These are phyloP conservation scores for Choiromyces venosus DNA, from an alignment of 495 filamentous ascomycete species.

Conservation along the genomic window DNA sequence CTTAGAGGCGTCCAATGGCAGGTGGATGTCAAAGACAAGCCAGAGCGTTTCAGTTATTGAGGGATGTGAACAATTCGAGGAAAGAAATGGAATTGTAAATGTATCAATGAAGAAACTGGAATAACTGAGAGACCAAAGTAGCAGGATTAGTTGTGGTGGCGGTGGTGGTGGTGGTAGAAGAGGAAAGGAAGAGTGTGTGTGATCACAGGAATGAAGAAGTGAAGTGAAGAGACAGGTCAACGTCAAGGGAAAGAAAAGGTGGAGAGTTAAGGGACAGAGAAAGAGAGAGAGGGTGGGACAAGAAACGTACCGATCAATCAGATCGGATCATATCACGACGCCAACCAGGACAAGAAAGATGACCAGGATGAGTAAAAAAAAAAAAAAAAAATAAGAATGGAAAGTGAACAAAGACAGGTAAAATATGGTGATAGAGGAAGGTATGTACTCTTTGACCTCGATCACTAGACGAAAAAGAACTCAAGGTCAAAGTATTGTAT, in stretches of 20 bases:
- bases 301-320: conserved; percentile 17
- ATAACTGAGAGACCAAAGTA: conserved; percentile 10
- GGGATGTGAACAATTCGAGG: not conserved
- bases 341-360: not conserved
- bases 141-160: conserved; percentile 14
- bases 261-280: conserved; percentile 17
- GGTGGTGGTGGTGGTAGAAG: conserved; percentile 14
- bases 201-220: conserved; percentile 16
- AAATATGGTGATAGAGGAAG: not conserved
- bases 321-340: conserved; percentile 32
- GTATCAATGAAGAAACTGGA: not conserved
- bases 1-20: not conserved
- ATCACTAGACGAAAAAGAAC: not conserved
- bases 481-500: not conserved
- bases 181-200: not conserved
- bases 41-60: not conserved
- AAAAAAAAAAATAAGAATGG: no score
- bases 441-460: not conserved
- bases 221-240: conserved; percentile 13
- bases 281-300: conserved; percentile 15
- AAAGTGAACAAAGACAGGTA: not conserved
- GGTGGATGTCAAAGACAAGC: not conserved
- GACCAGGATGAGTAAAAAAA: not conserved
- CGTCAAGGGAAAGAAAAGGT: conserved; percentile 29
- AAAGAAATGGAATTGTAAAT: not conserved